Evolutionary conservation across 805 yeast genomes (phyloP).

Genomic region (Metschnikowia colocasiae): DNA sequence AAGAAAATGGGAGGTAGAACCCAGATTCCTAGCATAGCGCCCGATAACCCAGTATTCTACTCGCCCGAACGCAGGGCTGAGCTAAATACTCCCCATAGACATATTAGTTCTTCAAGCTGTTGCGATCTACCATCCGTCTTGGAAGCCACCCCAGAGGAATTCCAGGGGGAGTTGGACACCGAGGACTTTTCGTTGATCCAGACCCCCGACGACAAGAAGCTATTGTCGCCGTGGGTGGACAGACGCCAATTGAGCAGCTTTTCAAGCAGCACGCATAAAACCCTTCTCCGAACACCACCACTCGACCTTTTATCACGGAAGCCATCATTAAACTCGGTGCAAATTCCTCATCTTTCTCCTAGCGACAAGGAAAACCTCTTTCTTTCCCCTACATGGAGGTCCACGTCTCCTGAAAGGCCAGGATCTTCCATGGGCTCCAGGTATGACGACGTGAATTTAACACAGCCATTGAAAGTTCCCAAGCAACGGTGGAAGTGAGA

Average conservation of each 20-base stretch:
- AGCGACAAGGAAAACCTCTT: conserved; percentile 5
- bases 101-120: conserved; percentile 6
- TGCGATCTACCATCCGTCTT: conserved; percentile 4
- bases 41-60: conserved; percentile 29
- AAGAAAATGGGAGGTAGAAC: conserved; percentile 20
- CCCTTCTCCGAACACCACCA: conserved; percentile 1
- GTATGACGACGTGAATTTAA: conserved; percentile 29
- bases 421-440: conserved; percentile 33
- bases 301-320: conserved; percentile 7
- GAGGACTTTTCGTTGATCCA: conserved; percentile 5
- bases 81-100: conserved; percentile 5
- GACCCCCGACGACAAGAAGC: conserved; percentile 3
- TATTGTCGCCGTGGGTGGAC: conserved; percentile 3
- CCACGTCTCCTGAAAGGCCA: conserved; percentile 36
- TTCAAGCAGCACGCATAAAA: conserved; percentile 1
- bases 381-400: conserved; percentile 14
- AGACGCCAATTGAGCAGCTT: not conserved
- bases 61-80: conserved; percentile 20
- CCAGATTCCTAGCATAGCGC: conserved; percentile 28
- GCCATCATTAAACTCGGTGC: conserved; percentile 14
- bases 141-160: conserved; percentile 4
- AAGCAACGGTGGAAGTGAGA: conserved; percentile 15
- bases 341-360: conserved; percentile 21
- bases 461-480: conserved; percentile 18
- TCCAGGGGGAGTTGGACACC: not conserved